phyloP scores from a whole-genome alignment of 805 yeast genomes.

The Metschnikowia lunata region DNA sequence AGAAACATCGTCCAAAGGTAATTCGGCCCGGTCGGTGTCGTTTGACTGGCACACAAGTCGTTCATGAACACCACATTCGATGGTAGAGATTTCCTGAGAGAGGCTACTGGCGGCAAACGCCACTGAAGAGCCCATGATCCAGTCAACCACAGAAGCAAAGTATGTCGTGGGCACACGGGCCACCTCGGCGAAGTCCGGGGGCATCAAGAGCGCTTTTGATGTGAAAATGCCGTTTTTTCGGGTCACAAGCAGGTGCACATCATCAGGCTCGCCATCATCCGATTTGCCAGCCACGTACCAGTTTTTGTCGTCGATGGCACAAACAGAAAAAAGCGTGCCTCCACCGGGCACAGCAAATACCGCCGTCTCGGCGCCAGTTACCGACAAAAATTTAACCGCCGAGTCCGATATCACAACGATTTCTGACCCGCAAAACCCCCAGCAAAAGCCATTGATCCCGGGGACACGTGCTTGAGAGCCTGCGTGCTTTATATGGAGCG shows the following conservation, averaged over 20 bases:
- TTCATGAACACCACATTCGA: slow-evolving; percentile 10
- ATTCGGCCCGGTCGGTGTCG: slow-evolving; percentile 67
- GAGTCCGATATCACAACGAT: slow-evolving; percentile 3
- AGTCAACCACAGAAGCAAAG: slow-evolving; percentile 31
- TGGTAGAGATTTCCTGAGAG: slow-evolving; percentile 58
- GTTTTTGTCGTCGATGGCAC: slow-evolving; percentile 19
- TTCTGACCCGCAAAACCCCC: slow-evolving; percentile 8
- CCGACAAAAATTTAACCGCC: slow-evolving; percentile 1
- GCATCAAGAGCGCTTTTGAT: slow-evolving; percentile 37
- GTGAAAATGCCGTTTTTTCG: background rate
- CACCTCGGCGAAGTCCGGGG: slow-evolving; percentile 51
- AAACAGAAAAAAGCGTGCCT: slow-evolving; percentile 17
- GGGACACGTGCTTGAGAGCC: background rate
- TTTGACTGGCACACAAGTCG: slow-evolving; percentile 45
- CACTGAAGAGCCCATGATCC: slow-evolving; percentile 32
- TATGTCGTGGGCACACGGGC: slow-evolving; percentile 48
- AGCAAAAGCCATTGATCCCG: slow-evolving; percentile 4
- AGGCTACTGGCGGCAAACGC: slow-evolving; percentile 55
- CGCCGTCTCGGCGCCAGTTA: background rate
- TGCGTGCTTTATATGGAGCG: slow-evolving; percentile 14
- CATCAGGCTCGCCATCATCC: slow-evolving; percentile 13
- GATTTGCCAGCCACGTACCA: slow-evolving; percentile 12
- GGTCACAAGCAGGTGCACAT: slow-evolving; percentile 8
- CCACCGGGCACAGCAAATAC: slow-evolving; percentile 11
- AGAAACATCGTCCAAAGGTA: slow-evolving; percentile 65